Percentiles rank a stretch among this genome's conserved stretches.
Evolutionary conservation across 352 stramenopile genomes (phyloP).

Genomic region (Phytophthora meadii): DNA sequence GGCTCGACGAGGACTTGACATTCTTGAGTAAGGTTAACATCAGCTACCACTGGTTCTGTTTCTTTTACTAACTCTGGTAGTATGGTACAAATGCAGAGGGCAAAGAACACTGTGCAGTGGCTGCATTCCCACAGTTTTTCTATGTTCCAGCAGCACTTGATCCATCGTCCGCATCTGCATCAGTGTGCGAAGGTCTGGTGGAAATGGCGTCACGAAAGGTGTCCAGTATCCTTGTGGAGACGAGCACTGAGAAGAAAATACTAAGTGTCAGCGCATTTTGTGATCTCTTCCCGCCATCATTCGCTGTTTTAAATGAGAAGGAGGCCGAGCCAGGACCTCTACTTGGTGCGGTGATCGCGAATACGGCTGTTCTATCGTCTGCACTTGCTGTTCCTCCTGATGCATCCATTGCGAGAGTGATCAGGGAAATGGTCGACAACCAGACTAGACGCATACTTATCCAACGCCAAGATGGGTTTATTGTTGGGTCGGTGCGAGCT

Average conservation of each 20-base stretch:
- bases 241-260: constrained; percentile 15
- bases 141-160: constrained; percentile 42
- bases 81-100: constrained; percentile 29
- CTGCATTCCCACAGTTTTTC: constrained; percentile 61
- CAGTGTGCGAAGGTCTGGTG: constrained; percentile 47
- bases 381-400: constrained; percentile 32
- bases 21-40: constrained; percentile 51
- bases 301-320: constrained; percentile 18
- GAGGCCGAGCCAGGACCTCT: constrained; percentile 26
- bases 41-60: background rate
- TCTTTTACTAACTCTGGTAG: constrained; percentile 2
- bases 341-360: constrained; percentile 37
- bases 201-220: constrained; percentile 40
- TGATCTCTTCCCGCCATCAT: constrained; percentile 40
- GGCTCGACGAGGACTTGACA: constrained; percentile 64
- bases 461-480: constrained; percentile 18
- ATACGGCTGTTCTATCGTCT: constrained; percentile 18
- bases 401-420: constrained; percentile 49
- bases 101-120: constrained; percentile 41
- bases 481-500: constrained; percentile 52
- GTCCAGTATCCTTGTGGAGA: constrained; percentile 38
- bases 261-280: constrained; percentile 32
- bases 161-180: constrained; percentile 12
- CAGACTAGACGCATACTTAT: constrained; percentile 46
- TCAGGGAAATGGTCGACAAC: constrained; percentile 53